Conservation (phyloP, 257 asterid genomes). For the Forsythia suspensa region DNA sequence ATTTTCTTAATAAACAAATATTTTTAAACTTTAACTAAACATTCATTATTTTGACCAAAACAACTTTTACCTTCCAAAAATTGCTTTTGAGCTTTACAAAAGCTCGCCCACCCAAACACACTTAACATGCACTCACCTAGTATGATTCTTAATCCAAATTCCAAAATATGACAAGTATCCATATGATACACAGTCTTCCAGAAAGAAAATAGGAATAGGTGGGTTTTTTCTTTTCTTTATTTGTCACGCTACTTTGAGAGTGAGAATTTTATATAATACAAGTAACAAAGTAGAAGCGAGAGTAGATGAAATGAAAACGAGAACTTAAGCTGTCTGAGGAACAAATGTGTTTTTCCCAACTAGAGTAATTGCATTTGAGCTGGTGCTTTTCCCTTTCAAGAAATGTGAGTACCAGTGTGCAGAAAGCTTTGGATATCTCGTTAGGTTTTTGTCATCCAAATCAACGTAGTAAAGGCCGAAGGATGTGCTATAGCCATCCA, state of each 20-base stretch:
- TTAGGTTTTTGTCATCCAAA: conserved; percentile 47
- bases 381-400: conserved; percentile 34
- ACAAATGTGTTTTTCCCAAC: background rate
- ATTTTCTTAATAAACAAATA: too few species aligned
- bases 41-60: too few species aligned
- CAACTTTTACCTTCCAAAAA: too few species aligned
- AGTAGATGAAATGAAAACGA: background rate
- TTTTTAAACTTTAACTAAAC: too few species aligned
- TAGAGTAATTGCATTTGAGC: background rate
- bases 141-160: background rate
- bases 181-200: background rate
- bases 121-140: background rate
- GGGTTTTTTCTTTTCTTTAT: background rate
- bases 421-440: conserved; percentile 46
- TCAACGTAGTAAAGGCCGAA: conserved; percentile 59
- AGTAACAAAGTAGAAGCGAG: background rate
- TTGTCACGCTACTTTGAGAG: background rate
- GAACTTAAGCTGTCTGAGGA: background rate
- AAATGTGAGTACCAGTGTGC: conserved; percentile 52
- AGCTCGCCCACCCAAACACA: too few species aligned
- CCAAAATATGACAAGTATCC: background rate
- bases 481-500: conserved; percentile 33
- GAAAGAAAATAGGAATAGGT: too few species aligned
- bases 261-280: background rate
- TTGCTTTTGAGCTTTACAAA: too few species aligned